Evolutionary conservation across 768 basidiomycete species (phyloP).

Genomic region (Auricularia cornea): DNA sequence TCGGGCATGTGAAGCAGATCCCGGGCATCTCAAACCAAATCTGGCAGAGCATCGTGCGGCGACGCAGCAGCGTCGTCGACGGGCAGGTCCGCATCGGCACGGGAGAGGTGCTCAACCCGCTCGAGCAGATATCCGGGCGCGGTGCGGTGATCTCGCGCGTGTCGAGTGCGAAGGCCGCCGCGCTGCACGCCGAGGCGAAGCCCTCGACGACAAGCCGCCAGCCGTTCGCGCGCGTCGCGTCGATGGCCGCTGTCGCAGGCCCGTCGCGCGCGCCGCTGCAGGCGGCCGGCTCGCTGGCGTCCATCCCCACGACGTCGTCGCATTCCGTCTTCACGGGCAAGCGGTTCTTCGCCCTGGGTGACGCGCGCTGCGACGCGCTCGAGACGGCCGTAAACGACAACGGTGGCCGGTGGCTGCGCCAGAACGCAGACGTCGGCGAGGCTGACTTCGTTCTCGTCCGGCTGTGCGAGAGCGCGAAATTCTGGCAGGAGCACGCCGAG

Average conservation of each 20-base stretch:
- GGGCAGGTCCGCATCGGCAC: slow-evolving; percentile 12
- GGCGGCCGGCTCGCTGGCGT: background rate
- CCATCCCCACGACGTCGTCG: background rate
- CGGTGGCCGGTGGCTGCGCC: background rate
- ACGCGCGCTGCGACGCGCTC: slow-evolving; percentile 31
- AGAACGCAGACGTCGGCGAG: background rate
- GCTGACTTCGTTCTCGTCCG: background rate
- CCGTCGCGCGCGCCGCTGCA: background rate
- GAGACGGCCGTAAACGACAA: background rate
- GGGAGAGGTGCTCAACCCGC: background rate
- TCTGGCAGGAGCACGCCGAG: background rate
- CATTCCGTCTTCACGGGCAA: slow-evolving; percentile 44
- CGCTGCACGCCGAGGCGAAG: slow-evolving; percentile 40
- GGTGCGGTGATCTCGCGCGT: background rate
- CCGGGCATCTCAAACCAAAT: slow-evolving; percentile 57
- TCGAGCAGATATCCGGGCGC: background rate
- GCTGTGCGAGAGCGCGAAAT: background rate
- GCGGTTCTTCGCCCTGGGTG: slow-evolving; percentile 54
- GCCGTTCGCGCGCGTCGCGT: background rate
- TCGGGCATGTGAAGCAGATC: slow-evolving; percentile 46
- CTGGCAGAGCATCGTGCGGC: slow-evolving; percentile 60
- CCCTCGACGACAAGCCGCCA: slow-evolving; percentile 34
- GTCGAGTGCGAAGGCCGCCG: background rate
- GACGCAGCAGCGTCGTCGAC: slow-evolving; percentile 57
- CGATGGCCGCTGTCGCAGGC: background rate